phyloP scores from a whole-genome alignment of 2,329 filamentous ascomycete genomes.

The Phyllachora maydis region DNA sequence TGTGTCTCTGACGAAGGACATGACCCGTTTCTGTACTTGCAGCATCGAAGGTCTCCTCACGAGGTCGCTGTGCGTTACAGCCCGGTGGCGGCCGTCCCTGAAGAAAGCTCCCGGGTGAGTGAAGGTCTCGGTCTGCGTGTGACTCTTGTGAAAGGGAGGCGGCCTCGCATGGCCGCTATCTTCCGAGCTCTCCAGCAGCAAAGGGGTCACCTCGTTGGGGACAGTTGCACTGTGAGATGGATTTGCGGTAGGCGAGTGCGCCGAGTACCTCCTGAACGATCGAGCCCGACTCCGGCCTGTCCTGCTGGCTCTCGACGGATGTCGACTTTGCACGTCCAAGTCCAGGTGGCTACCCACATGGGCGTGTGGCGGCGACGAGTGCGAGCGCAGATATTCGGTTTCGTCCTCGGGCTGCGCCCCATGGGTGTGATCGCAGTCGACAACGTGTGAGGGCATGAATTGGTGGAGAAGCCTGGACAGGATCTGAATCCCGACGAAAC shows the following conservation, averaged over 20 bases:
- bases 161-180: slow-evolving; percentile 7
- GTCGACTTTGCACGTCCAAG: slow-evolving; percentile 9
- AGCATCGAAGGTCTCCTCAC: slow-evolving; percentile 33
- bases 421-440: slow-evolving; percentile 62
- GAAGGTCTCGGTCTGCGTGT: slow-evolving; percentile 9
- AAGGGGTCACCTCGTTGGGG: slow-evolving; percentile 32
- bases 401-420: slow-evolving; percentile 23
- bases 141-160: slow-evolving; percentile 9
- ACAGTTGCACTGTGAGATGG: too few species aligned
- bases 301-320: slow-evolving; percentile 2
- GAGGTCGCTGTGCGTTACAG: slow-evolving; percentile 11
- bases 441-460: slow-evolving; percentile 58
- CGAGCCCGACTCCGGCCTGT: slow-evolving; percentile 3
- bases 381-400: too few species aligned
- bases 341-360: slow-evolving; percentile 10
- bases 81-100: slow-evolving; percentile 10
- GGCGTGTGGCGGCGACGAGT: too few species aligned
- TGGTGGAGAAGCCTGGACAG: slow-evolving; percentile 53
- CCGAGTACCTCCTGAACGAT: slow-evolving; percentile 4
- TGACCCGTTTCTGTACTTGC: slow-evolving; percentile 30
- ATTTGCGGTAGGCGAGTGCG: slow-evolving; percentile 6
- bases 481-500: slow-evolving; percentile 56
- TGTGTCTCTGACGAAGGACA: slow-evolving; percentile 45
- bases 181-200: slow-evolving; percentile 15
- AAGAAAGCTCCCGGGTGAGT: too few species aligned